Base-by-base conservation (phyloP, 2,329 filamentous ascomycete genomes). In the Trichoderma sp. region DNA sequence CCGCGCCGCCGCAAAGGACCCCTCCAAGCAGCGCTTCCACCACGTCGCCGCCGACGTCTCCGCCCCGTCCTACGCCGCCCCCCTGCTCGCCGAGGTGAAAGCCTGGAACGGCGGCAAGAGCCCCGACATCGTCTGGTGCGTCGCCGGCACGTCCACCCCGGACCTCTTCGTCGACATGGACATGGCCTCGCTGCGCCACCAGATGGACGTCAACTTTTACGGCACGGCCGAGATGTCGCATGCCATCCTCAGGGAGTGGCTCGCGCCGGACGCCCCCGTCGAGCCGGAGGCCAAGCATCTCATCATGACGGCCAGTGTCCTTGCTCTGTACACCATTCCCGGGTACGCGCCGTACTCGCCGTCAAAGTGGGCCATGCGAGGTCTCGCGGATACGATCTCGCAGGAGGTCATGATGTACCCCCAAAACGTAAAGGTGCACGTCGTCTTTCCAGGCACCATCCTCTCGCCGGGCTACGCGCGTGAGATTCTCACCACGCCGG, bases 181-280 rank as follows among this genome's bases (percentile, higher is more conserved):
- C 9, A 80, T 91, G 60, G 79, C 87, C 7, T 85, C 84, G 12
- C 80, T 93, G 69, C 85, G 89, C 48, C 81, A 83, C 69, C 92
- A 96, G 76, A 97, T 97, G 92, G 92, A 97, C 73, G 85, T 94
- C 70, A 94, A 97, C 78, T 98, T 92, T 80, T 97, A 89, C 84
- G 91, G 92, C 56, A 88, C 88, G 34, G 89, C 90, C 47, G 95
- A 96, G 75, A 91, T 96, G 78, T 90, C 92, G 44, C 92, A 96
- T 74, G 88, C 91, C 21, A 87, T 90, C 19, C 79, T 97, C 67
- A 85, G 84, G 59, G 83, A 85, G 67, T 97, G 94, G 94, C 85
- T 93, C 51, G 78, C 79, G 3, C 81, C 82, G 14, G 76, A 77
- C 10, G 77, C 76, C 5, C 76, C 80, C 9, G 72, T 81, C 43